Conservation (phyloP, 345 rosid species). For the Theobroma cacao region DNA sequence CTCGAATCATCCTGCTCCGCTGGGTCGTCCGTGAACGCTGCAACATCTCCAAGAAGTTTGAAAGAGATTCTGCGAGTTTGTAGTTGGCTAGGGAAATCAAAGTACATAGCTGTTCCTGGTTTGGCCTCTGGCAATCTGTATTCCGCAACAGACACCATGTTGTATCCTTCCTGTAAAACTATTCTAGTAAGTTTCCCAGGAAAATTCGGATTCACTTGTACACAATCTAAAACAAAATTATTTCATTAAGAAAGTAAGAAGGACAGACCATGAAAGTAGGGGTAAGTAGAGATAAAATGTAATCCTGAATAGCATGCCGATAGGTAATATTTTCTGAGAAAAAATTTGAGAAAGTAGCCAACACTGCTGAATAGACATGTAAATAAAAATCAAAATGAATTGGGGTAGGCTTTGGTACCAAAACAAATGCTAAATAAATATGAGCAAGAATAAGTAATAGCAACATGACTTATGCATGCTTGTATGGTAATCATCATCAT, state of each 20-base stretch:
- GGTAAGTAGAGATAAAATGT: not conserved
- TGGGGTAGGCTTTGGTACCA: not conserved
- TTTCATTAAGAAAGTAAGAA: not conserved
- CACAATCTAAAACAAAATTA: not conserved
- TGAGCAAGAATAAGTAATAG: not conserved
- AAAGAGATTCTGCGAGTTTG: constrained; percentile 61
- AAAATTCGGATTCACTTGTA: not conserved
- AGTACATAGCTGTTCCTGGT: constrained; percentile 80
- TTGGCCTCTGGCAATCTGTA: constrained; percentile 77
- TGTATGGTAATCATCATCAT: no score
- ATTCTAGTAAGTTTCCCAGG: not conserved
- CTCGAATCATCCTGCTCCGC: constrained; percentile 64
- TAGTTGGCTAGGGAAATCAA: constrained; percentile 65
- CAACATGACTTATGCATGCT: not conserved
- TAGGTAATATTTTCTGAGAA: not conserved
- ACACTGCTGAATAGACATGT: not conserved
- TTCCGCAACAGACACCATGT: constrained; percentile 75
- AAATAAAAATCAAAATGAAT: not conserved
- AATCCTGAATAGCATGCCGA: not conserved
- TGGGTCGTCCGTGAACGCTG: constrained; percentile 71
- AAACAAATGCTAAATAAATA: not conserved
- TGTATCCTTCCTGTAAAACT: constrained; percentile 54
- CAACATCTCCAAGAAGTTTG: constrained; percentile 75
- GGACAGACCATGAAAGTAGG: not conserved
- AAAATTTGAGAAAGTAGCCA: not conserved